phyloP scores from a whole-genome alignment of 805 yeast genomes.

The Sungouiella thailandica region DNA sequence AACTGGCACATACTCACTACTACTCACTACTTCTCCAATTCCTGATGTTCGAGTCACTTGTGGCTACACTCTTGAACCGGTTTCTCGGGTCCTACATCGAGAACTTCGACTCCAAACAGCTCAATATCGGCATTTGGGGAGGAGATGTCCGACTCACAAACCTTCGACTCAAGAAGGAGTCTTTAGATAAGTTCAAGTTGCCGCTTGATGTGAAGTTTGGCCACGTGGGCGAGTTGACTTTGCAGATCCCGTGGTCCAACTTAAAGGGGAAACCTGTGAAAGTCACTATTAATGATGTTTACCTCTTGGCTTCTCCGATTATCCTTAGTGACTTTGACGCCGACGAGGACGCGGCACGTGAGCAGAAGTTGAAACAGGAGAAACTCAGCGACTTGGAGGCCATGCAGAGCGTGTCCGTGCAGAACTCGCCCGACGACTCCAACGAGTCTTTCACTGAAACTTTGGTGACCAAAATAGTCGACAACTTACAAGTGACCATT shows the following conservation, averaged over 20 bases:
- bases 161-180: conserved; percentile 77
- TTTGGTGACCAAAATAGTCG: conserved; percentile 82
- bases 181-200: conserved; percentile 77
- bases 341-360: conserved; percentile 56
- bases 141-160: conserved; percentile 89
- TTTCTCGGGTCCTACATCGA: conserved; percentile 76
- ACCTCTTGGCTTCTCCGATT: conserved; percentile 74
- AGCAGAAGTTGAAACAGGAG: conserved; percentile 57
- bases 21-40: not conserved
- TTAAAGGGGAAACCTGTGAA: conserved; percentile 90
- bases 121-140: conserved; percentile 95
- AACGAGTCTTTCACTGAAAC: conserved; percentile 85
- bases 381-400: conserved; percentile 66
- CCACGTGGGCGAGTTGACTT: conserved; percentile 78
- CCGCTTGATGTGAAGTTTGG: conserved; percentile 90
- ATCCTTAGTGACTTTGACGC: conserved; percentile 48
- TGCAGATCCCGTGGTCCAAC: conserved; percentile 97
- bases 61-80: conserved; percentile 57
- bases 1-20: too few relatives aligned
- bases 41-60: conserved; percentile 60
- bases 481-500: conserved; percentile 86
- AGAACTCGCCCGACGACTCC: conserved; percentile 24
- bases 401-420: conserved; percentile 43
- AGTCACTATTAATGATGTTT: conserved; percentile 80
- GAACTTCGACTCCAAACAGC: conserved; percentile 91